Percentiles rank a stretch among this genome's conserved stretches.
Conservation (phyloP, 768 basidiomycete species). For the Trichaptum fuscoviolaceum region DNA sequence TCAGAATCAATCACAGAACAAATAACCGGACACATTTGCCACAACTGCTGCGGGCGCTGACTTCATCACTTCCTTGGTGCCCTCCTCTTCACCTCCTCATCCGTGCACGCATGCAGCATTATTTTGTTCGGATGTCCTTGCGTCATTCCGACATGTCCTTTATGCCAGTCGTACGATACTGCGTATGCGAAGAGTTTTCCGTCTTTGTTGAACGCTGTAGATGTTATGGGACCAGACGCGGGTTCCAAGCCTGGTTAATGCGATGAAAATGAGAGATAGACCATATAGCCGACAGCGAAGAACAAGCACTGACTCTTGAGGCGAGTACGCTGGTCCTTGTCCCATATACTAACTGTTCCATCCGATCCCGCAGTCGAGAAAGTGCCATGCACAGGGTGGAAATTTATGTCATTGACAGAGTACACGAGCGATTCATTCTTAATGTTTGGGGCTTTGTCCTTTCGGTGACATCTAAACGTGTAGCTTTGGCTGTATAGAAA, state of each 20-base stretch:
- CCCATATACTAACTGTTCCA: conserved; percentile 32
- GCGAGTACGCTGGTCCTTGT: conserved; percentile 34
- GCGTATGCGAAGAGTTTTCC: conserved; percentile 39
- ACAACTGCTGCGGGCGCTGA: background rate
- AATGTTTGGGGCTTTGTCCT: conserved; percentile 26
- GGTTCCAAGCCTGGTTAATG: conserved; percentile 18
- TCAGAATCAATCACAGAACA: background rate
- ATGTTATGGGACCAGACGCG: conserved; percentile 29
- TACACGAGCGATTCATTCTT: conserved; percentile 44
- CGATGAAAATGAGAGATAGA: background rate
- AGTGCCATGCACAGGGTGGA: conserved; percentile 50
- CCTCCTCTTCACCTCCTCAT: conserved; percentile 32
- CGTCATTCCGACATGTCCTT: conserved; percentile 30
- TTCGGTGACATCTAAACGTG: conserved; percentile 51
- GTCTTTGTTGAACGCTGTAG: conserved; percentile 34
- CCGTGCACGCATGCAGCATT: conserved; percentile 36
- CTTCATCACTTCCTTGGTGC: background rate
- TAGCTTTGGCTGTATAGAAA: conserved; percentile 38
- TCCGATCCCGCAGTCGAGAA: conserved; percentile 36
- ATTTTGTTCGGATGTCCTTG: conserved; percentile 30
- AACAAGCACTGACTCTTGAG: conserved; percentile 31
- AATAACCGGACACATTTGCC: background rate
- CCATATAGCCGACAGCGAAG: background rate
- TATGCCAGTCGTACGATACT: conserved; percentile 38
- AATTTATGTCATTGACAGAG: conserved; percentile 52